A percentile compares a stretch with the other conserved stretches of the same genome.
Evolutionary conservation across 306 rosid genomes (phyloP).

Genomic region (Fragaria nilgerrensis): DNA sequence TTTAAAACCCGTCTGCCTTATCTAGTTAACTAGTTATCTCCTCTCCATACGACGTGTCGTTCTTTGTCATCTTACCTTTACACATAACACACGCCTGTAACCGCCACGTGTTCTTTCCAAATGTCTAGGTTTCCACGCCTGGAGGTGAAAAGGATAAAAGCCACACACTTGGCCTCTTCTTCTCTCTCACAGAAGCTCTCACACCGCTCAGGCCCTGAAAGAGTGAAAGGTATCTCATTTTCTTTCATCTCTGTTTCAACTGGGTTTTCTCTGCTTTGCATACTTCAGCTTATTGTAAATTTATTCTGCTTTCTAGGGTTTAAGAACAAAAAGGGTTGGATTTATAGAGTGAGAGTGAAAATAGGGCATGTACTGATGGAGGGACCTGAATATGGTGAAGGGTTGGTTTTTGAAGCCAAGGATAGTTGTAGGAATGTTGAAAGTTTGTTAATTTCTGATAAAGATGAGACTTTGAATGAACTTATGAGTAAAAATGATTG

Average conservation of each 20-base stretch:
- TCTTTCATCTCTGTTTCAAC: neutral
- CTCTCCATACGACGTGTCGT: neutral
- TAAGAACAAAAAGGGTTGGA: slow-evolving; percentile 13
- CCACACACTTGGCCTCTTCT: neutral
- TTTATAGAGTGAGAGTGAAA: slow-evolving; percentile 1
- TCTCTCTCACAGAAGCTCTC: neutral
- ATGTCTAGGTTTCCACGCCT: neutral
- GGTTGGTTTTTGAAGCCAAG: slow-evolving; percentile 24
- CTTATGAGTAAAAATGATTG: neutral
- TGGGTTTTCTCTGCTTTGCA: neutral
- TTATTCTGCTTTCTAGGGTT: slow-evolving; percentile 16
- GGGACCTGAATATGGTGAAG: slow-evolving; percentile 12
- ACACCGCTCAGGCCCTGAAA: neutral
- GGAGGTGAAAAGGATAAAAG: neutral
- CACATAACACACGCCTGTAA: neutral
- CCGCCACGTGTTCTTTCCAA: neutral
- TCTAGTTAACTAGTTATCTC: neutral
- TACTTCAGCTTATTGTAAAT: neutral
- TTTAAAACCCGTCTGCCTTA: neutral
- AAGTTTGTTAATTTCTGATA: neutral
- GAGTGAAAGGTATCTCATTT: neutral
- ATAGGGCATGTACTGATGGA: too few relatives aligned
- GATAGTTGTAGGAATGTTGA: slow-evolving; percentile 17
- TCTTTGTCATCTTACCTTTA: neutral
- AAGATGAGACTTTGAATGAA: slow-evolving; percentile 8